Base-by-base conservation (phyloP, 768 basidiomycete genomes). In the Phallus indusiatus region DNA sequence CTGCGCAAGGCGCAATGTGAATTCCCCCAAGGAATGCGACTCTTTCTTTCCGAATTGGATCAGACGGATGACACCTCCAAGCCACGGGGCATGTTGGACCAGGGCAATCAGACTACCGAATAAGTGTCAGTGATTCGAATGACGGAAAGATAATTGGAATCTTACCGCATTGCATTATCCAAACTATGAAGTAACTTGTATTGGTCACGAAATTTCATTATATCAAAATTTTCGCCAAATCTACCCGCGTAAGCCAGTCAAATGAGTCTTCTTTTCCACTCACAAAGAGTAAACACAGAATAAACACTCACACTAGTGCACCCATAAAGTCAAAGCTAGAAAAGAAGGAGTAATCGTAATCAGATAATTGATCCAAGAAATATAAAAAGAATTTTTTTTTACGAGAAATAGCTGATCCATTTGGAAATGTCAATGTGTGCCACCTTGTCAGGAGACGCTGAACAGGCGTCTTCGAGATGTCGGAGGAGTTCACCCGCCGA, bases 111-210 rank as follows among this genome's bases (percentile, higher is more conserved):
- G 42, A 42, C 42, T 42, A 10, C n/a, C 42, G 5, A 42, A 42
- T 42, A 16, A 37, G 28, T 28, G 28, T 28, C 28, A 28, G 7
- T 28, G 12, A 42, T 42, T 42, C 12, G 42, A 42, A 42, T 42
- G 42, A 42, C n/a, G 42, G 58, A 53, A 58, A 42, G 28, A 16
- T 42, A 14, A 8, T 55, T 42, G 35, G 21, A 49, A 37, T 42
- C 47, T 21, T 17, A 57, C 56, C 56, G 47, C 24, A 33, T 34
- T 21, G 20, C 74, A 20, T 69, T 71, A 63, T 76, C 74, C 77
- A 67, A 24, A 74, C 71, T 75, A 74, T 76, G 8, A 76, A 68
- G 22, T 74, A 72, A 37, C 73, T 70, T 53, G 69, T 69, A 64
- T 81, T 79, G 18, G 28, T 47, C 6, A 74, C 74, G 59, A 42